Percentiles rank a stretch among this genome's conserved stretches.
Conservation (phyloP, 768 basidiomycete species). For the Strobilomyces dryophilus region DNA sequence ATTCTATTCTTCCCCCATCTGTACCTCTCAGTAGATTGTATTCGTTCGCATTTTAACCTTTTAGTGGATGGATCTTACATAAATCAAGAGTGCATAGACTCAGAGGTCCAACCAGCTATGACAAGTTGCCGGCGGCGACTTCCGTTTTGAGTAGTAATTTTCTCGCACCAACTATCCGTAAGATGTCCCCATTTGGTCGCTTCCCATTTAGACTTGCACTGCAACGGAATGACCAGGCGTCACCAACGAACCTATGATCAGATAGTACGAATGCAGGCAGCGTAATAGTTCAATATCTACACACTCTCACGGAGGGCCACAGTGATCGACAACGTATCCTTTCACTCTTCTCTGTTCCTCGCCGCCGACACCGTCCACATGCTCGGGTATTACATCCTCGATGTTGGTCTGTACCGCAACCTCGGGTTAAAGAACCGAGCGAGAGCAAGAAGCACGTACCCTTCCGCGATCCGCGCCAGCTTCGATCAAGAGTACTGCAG, state of each 20-base stretch:
- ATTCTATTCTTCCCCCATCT: not conserved
- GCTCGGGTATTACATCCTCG: slow-evolving; percentile 84
- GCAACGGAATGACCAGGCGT: not conserved
- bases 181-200: not conserved
- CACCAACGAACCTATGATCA: not conserved
- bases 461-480: slow-evolving; percentile 91
- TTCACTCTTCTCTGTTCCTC: slow-evolving; percentile 76
- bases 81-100: not conserved
- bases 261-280: not conserved
- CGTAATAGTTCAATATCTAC: not conserved
- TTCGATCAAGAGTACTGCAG: slow-evolving; percentile 86
- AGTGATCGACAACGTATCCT: slow-evolving; percentile 69
- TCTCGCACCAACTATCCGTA: not conserved
- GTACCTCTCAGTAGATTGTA: not conserved
- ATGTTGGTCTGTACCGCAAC: slow-evolving; percentile 58
- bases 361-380: slow-evolving; percentile 87
- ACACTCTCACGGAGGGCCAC: slow-evolving; percentile 41
- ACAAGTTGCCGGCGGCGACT: too few relatives aligned
- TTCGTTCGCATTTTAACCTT: slow-evolving; percentile 13
- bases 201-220: not conserved
- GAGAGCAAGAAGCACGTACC: slow-evolving; percentile 43
- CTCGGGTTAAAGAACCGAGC: not conserved
- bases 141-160: too few relatives aligned
- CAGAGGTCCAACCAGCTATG: not conserved
- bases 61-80: slow-evolving; percentile 4